Percentiles rank a stretch among this genome's conserved stretches.
Evolutionary conservation across 2,329 filamentous ascomycete genomes (phyloP).

Genomic region (Microascus cirrosus): DNA sequence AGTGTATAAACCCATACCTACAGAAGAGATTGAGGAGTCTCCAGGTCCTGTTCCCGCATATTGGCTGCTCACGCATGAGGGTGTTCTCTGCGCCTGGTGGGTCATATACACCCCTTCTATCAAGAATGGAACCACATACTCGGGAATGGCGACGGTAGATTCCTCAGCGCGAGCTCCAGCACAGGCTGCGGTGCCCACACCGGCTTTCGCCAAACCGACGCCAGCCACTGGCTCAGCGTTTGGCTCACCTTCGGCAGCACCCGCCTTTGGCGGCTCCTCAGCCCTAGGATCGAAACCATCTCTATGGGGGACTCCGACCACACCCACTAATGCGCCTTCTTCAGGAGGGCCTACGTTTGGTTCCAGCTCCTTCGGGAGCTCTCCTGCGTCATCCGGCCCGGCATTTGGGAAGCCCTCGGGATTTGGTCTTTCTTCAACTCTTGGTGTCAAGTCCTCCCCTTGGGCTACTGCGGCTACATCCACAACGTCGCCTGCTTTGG

Average conservation of each 20-base stretch:
- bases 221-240: conserved; percentile 23
- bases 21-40: conserved; percentile 66
- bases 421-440: conserved; percentile 40
- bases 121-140: conserved; percentile 59
- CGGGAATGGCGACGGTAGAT: conserved; percentile 45
- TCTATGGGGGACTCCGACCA: conserved; percentile 34
- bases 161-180: conserved; percentile 16
- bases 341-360: conserved; percentile 29
- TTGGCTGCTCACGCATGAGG: conserved; percentile 81
- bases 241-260: conserved; percentile 22
- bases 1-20: conserved; percentile 65
- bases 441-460: conserved; percentile 38
- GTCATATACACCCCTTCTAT: conserved; percentile 83
- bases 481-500: conserved; percentile 32
- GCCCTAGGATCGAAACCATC: conserved; percentile 36
- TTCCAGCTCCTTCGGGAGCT: conserved; percentile 29
- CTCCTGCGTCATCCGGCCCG: conserved; percentile 19
- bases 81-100: conserved; percentile 81
- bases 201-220: conserved; percentile 14
- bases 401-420: conserved; percentile 24
- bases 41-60: conserved; percentile 71
- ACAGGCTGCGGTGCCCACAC: conserved; percentile 17
- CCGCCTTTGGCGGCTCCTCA: conserved; percentile 36
- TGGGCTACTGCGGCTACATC: conserved; percentile 30
- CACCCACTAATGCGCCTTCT: conserved; percentile 16